Conservation (phyloP, 768 basidiomycete genomes). For the Pisolithus albus region DNA sequence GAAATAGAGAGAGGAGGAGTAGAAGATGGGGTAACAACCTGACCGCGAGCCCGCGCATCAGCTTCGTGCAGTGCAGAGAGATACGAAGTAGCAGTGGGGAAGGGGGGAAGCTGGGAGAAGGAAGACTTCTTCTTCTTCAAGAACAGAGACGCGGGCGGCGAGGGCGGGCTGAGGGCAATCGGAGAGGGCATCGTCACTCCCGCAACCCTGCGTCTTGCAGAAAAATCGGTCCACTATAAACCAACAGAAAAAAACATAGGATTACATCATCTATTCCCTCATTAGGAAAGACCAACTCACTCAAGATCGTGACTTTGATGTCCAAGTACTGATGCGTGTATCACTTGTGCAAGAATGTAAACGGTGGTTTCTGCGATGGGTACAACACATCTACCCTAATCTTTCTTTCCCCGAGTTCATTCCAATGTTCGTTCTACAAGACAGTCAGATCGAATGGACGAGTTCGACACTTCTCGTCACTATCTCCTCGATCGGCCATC, state of each 20-base stretch:
- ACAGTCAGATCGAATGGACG: slow-evolving; percentile 34
- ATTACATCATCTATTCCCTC: not conserved
- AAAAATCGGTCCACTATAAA: not conserved
- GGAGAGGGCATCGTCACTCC: slow-evolving; percentile 43
- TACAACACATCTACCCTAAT: too few relatives aligned
- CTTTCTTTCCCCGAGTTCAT: too few relatives aligned
- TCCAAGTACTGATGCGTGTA: too few relatives aligned
- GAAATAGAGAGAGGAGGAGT: slow-evolving; percentile 72
- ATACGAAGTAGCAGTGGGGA: slow-evolving; percentile 52
- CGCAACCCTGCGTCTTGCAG: not conserved
- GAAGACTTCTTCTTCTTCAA: slow-evolving; percentile 44
- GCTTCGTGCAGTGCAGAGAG: slow-evolving; percentile 55
- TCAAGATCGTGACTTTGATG: too few relatives aligned
- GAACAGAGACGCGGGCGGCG: slow-evolving; percentile 51
- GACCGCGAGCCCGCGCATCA: slow-evolving; percentile 59
- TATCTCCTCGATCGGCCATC: slow-evolving; percentile 78
- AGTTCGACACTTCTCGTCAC: slow-evolving; percentile 68
- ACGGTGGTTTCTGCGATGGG: too few relatives aligned
- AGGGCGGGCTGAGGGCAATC: slow-evolving; percentile 52
- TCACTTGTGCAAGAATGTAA: too few relatives aligned
- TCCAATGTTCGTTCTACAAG: too few relatives aligned
- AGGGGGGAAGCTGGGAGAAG: slow-evolving; percentile 27
- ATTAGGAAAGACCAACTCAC: not conserved
- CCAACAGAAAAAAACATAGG: not conserved
- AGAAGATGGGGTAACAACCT: slow-evolving; percentile 44